Conservation (phyloP, 305 asterid genomes). For the Fraxinus angustifolia region DNA sequence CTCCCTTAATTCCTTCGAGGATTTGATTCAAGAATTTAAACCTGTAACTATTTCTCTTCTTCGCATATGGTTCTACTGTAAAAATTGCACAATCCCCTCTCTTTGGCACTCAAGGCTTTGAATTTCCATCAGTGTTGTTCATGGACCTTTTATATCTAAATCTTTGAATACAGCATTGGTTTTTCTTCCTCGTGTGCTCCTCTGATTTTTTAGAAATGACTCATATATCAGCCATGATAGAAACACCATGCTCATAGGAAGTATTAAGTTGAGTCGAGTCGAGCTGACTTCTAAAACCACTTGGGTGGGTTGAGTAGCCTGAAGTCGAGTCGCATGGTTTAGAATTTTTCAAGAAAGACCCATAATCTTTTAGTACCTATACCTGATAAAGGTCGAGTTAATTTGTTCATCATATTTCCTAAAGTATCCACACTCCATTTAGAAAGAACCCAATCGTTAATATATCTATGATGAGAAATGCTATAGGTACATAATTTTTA, state of each 20-base stretch:
- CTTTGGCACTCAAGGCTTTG: slow-evolving; percentile 23
- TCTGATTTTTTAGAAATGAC: background rate
- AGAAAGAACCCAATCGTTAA: too few relatives aligned
- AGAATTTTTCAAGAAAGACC: background rate
- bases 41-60: slow-evolving; percentile 15
- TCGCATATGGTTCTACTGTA: slow-evolving; percentile 40
- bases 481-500: too few relatives aligned
- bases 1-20: slow-evolving; percentile 94
- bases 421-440: too few relatives aligned
- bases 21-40: slow-evolving; percentile 41
- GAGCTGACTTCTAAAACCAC: background rate
- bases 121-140: slow-evolving; percentile 26
- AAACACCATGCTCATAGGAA: background rate
- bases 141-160: slow-evolving; percentile 32
- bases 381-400: background rate
- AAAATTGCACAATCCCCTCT: slow-evolving; percentile 36
- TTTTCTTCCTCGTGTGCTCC: background rate
- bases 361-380: background rate
- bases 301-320: background rate
- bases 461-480: too few relatives aligned
- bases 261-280: too few relatives aligned
- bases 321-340: background rate
- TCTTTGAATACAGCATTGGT: background rate
- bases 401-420: background rate
- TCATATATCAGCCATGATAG: background rate